A percentile compares a stretch with the other conserved stretches of the same genome.
These are phyloP conservation scores for Castanea sativa DNA, from an alignment of 306 rosid genomes.

Conservation along the genomic window DNA sequence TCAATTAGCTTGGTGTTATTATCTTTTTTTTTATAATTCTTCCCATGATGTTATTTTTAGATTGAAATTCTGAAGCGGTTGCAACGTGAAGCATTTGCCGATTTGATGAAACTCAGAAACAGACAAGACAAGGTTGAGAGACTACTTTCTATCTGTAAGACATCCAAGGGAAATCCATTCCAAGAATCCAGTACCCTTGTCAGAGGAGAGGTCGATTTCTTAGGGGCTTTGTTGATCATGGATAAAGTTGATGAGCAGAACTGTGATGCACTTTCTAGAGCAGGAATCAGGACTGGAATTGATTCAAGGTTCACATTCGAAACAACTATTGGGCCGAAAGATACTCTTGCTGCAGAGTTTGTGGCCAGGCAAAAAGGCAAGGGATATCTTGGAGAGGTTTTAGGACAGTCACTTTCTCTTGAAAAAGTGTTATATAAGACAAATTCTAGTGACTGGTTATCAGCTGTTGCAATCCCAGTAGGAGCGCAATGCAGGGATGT, in stretches of 20 bases:
- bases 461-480: constrained; percentile 59
- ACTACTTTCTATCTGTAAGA: constrained; percentile 60
- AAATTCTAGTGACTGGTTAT: constrained; percentile 58
- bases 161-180: constrained; percentile 68
- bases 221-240: constrained; percentile 57
- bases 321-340: constrained; percentile 50
- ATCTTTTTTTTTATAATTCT: not conserved
- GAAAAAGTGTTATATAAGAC: constrained; percentile 57
- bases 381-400: constrained; percentile 20
- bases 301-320: constrained; percentile 69
- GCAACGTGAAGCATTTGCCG: constrained; percentile 87
- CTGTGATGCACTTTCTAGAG: constrained; percentile 34
- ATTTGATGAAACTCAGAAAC: constrained; percentile 81
- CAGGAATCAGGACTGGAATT: constrained; percentile 70
- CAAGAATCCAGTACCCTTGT: constrained; percentile 58
- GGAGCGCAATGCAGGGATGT: constrained; percentile 87
- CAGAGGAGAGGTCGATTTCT: constrained; percentile 66
- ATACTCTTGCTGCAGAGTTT: constrained; percentile 64
- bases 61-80: constrained; percentile 81
- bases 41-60: constrained; percentile 40
- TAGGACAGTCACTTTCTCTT: constrained; percentile 59
- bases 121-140: constrained; percentile 88
- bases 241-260: constrained; percentile 40
- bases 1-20: not conserved
- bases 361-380: constrained; percentile 51